A percentile compares a stretch with the other conserved stretches of the same genome.
These are phyloP conservation scores for Fusarium sp. DNA, from an alignment of 2,329 filamentous ascomycete species.

Conservation along the genomic window DNA sequence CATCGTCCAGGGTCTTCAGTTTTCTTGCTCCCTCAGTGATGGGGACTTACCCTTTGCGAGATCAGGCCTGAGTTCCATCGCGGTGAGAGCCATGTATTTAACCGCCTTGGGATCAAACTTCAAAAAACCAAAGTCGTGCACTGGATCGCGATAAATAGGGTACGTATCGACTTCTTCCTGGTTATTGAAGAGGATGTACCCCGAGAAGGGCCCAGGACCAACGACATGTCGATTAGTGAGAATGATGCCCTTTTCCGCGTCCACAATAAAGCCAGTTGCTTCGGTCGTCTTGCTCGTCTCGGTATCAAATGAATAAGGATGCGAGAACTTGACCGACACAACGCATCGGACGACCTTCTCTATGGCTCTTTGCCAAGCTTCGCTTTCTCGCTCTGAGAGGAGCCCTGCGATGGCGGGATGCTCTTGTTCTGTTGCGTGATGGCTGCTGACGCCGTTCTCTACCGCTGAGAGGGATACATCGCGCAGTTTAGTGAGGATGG, in stretches of 20 bases:
- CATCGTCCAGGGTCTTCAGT: background rate
- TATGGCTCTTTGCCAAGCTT: constrained; percentile 87
- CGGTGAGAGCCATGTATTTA: constrained; percentile 90
- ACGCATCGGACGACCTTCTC: constrained; percentile 94
- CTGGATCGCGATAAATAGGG: constrained; percentile 95
- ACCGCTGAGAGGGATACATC: background rate
- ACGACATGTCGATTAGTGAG: constrained; percentile 93
- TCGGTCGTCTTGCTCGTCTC: constrained; percentile 94
- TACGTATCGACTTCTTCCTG: constrained; percentile 96
- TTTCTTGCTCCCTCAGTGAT: background rate
- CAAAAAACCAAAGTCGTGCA: constrained; percentile 97
- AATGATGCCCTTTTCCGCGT: constrained; percentile 48
- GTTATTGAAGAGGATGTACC: constrained; percentile 97
- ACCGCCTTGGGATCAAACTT: constrained; percentile 95
- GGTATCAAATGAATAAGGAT: constrained; percentile 97
- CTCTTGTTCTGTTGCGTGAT: background rate
- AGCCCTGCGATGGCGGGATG: background rate
- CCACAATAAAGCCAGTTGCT: constrained; percentile 73
- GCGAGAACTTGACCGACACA: constrained; percentile 98
- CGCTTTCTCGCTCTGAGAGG: constrained; percentile 25
- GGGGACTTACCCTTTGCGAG: constrained; percentile 14
- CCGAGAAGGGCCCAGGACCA: constrained; percentile 94
- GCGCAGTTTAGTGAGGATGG: background rate
- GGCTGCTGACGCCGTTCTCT: background rate
- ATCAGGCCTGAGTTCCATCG: constrained; percentile 22